Conservation (phyloP, 2,329 filamentous ascomycete species). For the Monilinia vaccinii-corymbosi region DNA sequence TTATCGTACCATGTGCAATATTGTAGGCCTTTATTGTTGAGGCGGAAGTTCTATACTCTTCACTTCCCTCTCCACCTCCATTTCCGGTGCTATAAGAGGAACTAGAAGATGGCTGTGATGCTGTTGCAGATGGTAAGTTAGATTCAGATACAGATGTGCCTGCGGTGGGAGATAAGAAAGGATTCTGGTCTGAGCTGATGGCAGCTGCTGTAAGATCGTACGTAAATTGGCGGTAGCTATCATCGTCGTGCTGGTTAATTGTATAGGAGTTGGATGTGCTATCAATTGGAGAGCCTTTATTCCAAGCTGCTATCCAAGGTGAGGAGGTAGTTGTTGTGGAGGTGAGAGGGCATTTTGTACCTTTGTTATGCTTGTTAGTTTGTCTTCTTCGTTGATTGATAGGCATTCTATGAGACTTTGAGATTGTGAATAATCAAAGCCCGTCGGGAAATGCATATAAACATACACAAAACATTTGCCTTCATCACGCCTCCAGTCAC, state of each 20-base stretch:
- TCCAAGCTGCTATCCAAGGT: conserved; percentile 26
- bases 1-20: conserved; percentile 47
- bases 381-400: not conserved
- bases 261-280: conserved; percentile 11
- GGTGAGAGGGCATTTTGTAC: conserved; percentile 18
- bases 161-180: conserved; percentile 17
- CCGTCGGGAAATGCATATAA: no score
- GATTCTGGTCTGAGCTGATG: conserved; percentile 19
- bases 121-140: not conserved
- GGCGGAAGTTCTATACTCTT: not conserved
- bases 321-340: conserved; percentile 13
- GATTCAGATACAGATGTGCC: conserved; percentile 4
- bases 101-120: not conserved
- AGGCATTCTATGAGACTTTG: not conserved
- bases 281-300: conserved; percentile 17
- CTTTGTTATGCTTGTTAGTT: not conserved
- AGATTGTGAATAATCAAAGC: not conserved
- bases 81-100: not conserved
- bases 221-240: conserved; percentile 13
- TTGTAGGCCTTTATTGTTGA: conserved; percentile 14
- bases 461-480: conserved; percentile 45
- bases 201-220: conserved; percentile 23
- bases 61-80: not conserved
- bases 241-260: conserved; percentile 17
- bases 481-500: conserved; percentile 42